Evolutionary conservation across 1,284 basidiomycete species (phyloP).

Genomic region (Malassezia sp.): DNA sequence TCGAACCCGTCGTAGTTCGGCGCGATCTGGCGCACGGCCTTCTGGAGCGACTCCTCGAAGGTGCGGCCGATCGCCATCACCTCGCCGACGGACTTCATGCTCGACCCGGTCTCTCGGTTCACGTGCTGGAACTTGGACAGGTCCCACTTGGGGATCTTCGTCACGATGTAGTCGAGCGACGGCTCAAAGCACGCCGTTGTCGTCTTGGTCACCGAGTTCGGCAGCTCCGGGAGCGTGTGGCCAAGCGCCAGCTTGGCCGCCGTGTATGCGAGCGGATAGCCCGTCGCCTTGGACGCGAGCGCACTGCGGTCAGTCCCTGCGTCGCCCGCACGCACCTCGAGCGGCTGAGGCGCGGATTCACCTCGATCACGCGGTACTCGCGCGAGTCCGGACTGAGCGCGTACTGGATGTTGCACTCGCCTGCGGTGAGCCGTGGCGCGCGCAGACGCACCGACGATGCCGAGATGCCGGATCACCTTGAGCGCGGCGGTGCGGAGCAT

Average conservation of each 20-base stretch:
- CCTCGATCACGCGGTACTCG: conserved; percentile 87
- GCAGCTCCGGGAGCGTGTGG: conserved; percentile 90
- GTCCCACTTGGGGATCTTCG: conserved; percentile 99
- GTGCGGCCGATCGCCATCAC: conserved; percentile 99
- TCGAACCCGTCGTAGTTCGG: conserved; percentile 62
- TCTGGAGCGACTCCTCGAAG: conserved; percentile 96
- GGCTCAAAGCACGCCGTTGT: conserved; percentile 99
- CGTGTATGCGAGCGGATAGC: conserved; percentile 97
- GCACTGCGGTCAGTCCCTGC: too few species aligned
- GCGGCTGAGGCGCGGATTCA: conserved; percentile 43
- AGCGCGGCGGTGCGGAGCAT: conserved; percentile 96
- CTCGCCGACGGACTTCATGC: conserved; percentile 99
- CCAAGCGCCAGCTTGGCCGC: conserved; percentile 99
- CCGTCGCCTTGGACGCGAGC: conserved; percentile 95
- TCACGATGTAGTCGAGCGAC: conserved; percentile 98
- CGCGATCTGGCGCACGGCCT: conserved; percentile 94
- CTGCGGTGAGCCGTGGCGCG: too few species aligned
- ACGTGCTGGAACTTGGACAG: conserved; percentile 95
- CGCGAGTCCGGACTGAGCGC: conserved; percentile 82
- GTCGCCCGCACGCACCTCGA: too few species aligned
- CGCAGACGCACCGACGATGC: conserved; percentile 91
- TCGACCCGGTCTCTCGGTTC: conserved; percentile 84
- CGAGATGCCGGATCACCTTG: conserved; percentile 93
- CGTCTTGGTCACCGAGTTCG: conserved; percentile 97
- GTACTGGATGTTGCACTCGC: conserved; percentile 99